These are phyloP conservation scores for Nicotiana tomentosiformis DNA, from an alignment of 257 asterid species.

Conservation along the genomic window DNA sequence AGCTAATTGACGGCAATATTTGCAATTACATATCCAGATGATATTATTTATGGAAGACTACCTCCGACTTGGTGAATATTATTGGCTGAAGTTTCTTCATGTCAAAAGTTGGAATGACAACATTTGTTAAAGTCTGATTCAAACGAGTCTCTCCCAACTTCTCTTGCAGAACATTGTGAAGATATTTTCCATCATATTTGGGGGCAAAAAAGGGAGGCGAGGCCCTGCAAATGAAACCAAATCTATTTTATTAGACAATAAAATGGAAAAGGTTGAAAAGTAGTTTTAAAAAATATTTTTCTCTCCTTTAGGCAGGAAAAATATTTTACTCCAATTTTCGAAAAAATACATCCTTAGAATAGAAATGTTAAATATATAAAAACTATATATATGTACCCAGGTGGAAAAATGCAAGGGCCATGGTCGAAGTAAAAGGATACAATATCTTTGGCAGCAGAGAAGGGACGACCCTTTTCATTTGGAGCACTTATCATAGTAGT, in stretches of 20 bases:
- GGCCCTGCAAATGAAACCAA: background rate
- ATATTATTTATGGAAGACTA: background rate
- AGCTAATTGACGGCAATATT: background rate
- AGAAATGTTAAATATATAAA: too few species aligned
- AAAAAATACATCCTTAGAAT: too few species aligned
- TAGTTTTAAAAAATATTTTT: too few species aligned
- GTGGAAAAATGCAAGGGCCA: constrained; percentile 46
- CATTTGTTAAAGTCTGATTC: constrained; percentile 42
- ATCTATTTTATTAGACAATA: too few species aligned
- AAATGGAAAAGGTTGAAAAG: too few species aligned
- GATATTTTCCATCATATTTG: constrained; percentile 41
- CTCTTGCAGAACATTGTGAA: constrained; percentile 27
- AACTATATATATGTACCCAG: background rate
- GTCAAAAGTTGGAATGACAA: constrained; percentile 51
- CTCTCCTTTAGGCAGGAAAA: too few species aligned
- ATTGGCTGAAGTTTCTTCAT: constrained; percentile 32
- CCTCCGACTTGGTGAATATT: constrained; percentile 47
- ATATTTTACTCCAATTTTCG: too few species aligned
- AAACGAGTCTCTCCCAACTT: constrained; percentile 35
- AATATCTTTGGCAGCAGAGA: constrained; percentile 43
- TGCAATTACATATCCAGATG: background rate
- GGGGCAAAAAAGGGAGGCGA: constrained; percentile 19
- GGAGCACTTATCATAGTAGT: constrained; percentile 52
- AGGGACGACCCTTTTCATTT: constrained; percentile 31
- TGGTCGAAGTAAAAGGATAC: constrained; percentile 34